Base-by-base conservation (phyloP, 192 early-diverging fungal species). In the Cetraspora pellucida region DNA sequence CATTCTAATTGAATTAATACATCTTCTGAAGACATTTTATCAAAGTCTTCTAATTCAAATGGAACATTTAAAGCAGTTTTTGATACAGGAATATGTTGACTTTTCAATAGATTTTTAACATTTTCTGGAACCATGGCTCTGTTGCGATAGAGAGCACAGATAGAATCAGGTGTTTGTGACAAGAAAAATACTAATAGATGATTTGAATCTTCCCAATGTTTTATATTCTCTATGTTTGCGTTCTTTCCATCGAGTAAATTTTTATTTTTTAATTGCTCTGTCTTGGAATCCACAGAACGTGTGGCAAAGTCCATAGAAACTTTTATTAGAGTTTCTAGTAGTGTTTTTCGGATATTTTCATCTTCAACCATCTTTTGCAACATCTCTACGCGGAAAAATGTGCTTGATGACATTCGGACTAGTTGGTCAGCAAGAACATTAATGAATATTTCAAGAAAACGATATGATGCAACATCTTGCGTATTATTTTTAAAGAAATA, bases 381-480 rank as follows among this genome's bases (percentile, higher is more conserved):
- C 63, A 74, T 74, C 63, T 74, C 69, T 31, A 78, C 77, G 5
- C 27, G 2, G 59, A 78, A 78, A 46, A 17, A 78, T 0, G 77
- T 30, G 49, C 77, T 78, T 47, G 43, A 37, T 19, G 77, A 74
- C 21, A 78, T 19, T 43, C 77, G 43, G n/a, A 78, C 69, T 43
- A 78, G 74, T 49, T 78, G 77, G 44, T 78, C 77, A 37, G 77
- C 71, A 17, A 78, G 28, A 11, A 78, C 77, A 23, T 52, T 63
- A 63, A 78, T 47, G 50, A 78, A 78, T 19, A 78, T 74, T 45
- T 78, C 72, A 17, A 78, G 13, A 37, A 78, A 78, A 14, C 77
- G 23, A 65, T 43, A 74, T 47, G 77, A 78, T 19, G 17, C 21
- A 10, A 78, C 64, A 25, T 63, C 54, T 43, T 52, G 21, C 9